Conservation (phyloP, 2,329 filamentous ascomycete genomes). For the Knufia fluminis region DNA sequence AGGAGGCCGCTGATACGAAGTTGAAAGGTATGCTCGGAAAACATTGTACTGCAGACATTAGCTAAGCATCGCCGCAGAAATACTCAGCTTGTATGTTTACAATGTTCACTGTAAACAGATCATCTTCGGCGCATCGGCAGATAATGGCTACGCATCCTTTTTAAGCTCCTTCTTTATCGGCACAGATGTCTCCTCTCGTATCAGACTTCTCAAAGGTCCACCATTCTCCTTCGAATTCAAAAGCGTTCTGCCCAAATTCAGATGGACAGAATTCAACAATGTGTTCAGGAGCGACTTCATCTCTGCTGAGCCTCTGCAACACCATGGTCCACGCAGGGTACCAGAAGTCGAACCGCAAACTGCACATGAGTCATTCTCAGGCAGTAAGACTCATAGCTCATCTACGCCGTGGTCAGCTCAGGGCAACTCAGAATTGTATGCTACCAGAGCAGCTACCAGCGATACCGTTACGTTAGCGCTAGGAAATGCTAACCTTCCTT, state of each 20-base stretch:
- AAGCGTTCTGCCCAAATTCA: conserved; percentile 19
- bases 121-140: conserved; percentile 35
- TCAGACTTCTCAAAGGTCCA: conserved; percentile 33
- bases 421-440: background rate
- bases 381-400: background rate
- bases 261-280: conserved; percentile 37
- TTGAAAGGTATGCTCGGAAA: conserved; percentile 28
- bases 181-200: conserved; percentile 23
- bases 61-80: conserved; percentile 9
- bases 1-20: conserved; percentile 37
- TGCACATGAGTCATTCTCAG: background rate
- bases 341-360: background rate
- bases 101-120: conserved; percentile 35
- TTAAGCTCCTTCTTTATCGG: conserved; percentile 28
- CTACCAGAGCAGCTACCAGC: background rate
- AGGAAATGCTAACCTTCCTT: background rate
- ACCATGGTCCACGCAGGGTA: background rate
- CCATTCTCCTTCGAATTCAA: conserved; percentile 32
- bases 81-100: conserved; percentile 5
- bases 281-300: conserved; percentile 37
- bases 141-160: conserved; percentile 36
- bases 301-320: background rate
- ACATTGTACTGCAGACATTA: background rate
- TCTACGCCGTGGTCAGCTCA: background rate
- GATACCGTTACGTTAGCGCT: background rate